Percentiles rank a stretch among this genome's conserved stretches.
Conservation (phyloP, 1,284 basidiomycete species). For the Fomitopsis schrenkii region DNA sequence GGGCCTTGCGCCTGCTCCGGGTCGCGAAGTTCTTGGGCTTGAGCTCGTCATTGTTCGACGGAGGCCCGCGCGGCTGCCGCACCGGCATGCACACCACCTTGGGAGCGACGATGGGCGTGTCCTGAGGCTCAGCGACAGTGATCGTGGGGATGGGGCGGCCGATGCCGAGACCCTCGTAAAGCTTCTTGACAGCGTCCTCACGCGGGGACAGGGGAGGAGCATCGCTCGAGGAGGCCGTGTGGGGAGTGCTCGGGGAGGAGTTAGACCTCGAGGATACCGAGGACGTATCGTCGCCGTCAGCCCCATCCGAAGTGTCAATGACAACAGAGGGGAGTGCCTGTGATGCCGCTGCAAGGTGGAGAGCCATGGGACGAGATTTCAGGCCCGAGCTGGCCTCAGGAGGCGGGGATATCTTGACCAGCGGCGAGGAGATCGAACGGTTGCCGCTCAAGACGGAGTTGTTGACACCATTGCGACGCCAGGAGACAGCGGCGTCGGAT, state of each 20-base stretch:
- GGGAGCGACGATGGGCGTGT: conserved; percentile 32
- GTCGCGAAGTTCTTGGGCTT: conserved; percentile 88
- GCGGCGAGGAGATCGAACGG: conserved; percentile 57
- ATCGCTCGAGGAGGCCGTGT: conserved; percentile 58
- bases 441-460: conserved; percentile 67
- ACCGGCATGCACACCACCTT: conserved; percentile 65
- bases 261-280: conserved; percentile 43
- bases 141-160: conserved; percentile 52
- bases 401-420: conserved; percentile 69
- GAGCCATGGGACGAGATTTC: conserved; percentile 63
- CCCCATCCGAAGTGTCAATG: conserved; percentile 46
- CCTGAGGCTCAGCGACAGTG: conserved; percentile 26
- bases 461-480: conserved; percentile 68
- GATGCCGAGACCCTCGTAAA: conserved; percentile 79
- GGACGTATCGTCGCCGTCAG: conserved; percentile 55
- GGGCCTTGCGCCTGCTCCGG: conserved; percentile 70
- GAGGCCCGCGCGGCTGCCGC: conserved; percentile 84
- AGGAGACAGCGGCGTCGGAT: conserved; percentile 70
- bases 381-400: conserved; percentile 48
- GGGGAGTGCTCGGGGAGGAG: conserved; percentile 66
- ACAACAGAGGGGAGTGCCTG: conserved; percentile 54
- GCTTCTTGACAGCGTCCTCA: conserved; percentile 76
- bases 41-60: conserved; percentile 80
- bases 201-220: conserved; percentile 64
- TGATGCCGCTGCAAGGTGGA: conserved; percentile 56